Evolutionary conservation across 106 monocot species (phyloP).

Genomic region (Platanthera guangdongensis): DNA sequence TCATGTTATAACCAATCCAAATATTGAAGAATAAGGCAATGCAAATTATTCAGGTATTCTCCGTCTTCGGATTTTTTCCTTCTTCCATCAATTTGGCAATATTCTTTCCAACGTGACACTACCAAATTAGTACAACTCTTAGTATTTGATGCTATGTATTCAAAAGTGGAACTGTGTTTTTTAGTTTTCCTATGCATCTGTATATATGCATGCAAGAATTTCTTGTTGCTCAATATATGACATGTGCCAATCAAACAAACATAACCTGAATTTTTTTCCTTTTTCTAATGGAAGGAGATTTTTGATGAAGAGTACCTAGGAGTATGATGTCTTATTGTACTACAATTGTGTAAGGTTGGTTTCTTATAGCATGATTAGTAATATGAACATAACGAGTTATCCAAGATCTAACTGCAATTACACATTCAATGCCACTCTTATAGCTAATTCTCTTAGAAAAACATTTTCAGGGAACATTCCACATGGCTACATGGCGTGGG

Average conservation of each 20-base stretch:
- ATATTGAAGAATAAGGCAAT: too few species aligned
- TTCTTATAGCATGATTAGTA: neutral
- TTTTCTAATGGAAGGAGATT: neutral
- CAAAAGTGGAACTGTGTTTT: neutral
- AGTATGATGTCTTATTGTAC: neutral
- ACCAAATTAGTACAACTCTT: too few species aligned
- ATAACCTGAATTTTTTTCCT: neutral
- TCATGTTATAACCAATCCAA: too few species aligned
- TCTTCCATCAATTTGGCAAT: too few species aligned
- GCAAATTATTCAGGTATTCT: too few species aligned
- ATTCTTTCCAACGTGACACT: too few species aligned
- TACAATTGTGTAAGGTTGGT: neutral
- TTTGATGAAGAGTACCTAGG: neutral
- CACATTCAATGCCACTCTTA: neutral
- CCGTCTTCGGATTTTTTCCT: too few species aligned
- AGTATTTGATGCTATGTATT: neutral
- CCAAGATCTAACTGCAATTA: neutral
- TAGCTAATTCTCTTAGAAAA: neutral
- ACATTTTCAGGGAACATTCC: constrained; percentile 74
- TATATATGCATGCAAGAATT: neutral
- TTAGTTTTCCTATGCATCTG: neutral
- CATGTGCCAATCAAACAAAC: neutral
- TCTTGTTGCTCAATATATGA: neutral
- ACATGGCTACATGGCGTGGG: constrained; percentile 85
- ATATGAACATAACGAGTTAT: neutral